Base-by-base conservation (phyloP, 768 basidiomycete species). In the Auriscalpium orientale region DNA sequence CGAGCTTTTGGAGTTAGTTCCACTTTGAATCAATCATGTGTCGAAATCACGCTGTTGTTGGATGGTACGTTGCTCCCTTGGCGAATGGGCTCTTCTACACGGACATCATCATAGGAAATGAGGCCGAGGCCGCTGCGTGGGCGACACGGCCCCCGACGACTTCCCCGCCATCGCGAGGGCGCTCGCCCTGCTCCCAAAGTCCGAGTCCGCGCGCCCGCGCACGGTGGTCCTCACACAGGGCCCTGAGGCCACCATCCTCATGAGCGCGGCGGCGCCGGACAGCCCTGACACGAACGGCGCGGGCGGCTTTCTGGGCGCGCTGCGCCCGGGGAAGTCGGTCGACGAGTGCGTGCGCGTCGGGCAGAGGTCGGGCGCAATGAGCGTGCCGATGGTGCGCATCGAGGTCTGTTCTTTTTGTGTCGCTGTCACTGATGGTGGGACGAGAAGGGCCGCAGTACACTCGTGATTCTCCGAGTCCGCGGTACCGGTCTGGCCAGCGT, bases 221-320 rank as follows among this genome's bases (percentile, higher is more conserved):
- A 74, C 81, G 51, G 95, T 95, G 54, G 71, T 98, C 66, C 84
- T 99, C 76, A 99, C 95, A n/a, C 91, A 97, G 57, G 97, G 97
- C 44, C 72, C 92, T 2, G 68, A 85, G 44, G 76, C 84, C 48
- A 98, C 97, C n/a, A 67, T 91, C 36, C 75, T 93, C 52, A 91
- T 94, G 33, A 76, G 79, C 13, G 78, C 84, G 7, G 74, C 72
- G 44, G 75, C 79, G 12, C 74, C 79, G 2, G 79, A 83, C 18
- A 73, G 71, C 51, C 75, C 80, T 56, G 95, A 99, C 70, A 98
- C 95, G 50, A 99, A 99, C 71, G 97, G 91, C 51, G 95, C 97
- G 18, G 95, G 95, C 56, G 95, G 91, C 38, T 95, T 98, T 80
- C 71, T 98, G 51, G 95, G 91, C 51, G 95, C 87, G 2, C 77